A percentile compares a stretch with the other conserved stretches of the same genome.
These are phyloP conservation scores for Fusarium haematococcum DNA, from an alignment of 2,329 filamentous ascomycete genomes.

Conservation along the genomic window DNA sequence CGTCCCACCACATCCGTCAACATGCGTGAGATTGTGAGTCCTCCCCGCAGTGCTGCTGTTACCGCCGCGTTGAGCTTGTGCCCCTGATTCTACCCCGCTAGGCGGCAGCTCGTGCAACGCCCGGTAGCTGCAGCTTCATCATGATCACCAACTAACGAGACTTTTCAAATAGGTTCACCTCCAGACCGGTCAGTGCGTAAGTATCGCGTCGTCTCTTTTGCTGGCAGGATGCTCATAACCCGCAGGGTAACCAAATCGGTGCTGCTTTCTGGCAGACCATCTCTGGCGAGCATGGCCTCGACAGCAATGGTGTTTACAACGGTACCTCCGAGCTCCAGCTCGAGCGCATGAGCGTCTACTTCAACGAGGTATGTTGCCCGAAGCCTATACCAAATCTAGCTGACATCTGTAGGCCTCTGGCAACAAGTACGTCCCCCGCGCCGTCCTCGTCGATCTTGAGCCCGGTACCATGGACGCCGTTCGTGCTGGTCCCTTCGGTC, in stretches of 20 bases:
- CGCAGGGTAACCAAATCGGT: slow-evolving; percentile 99
- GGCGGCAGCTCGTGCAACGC: slow-evolving; percentile 31
- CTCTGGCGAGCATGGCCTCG: slow-evolving; percentile 94
- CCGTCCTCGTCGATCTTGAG: slow-evolving; percentile 99
- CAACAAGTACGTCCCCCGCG: slow-evolving; percentile 99
- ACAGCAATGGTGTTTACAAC: slow-evolving; percentile 98
- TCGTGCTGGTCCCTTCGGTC: slow-evolving; percentile 96
- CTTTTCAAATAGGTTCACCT: slow-evolving; percentile 87
- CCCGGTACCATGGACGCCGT: slow-evolving; percentile 99
- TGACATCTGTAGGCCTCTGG: slow-evolving; percentile 76
- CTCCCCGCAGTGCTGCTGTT: slow-evolving; percentile 18
- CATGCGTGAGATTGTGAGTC: slow-evolving; percentile 78
- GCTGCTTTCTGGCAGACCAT: slow-evolving; percentile 98
- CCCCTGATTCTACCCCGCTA: slow-evolving; percentile 56
- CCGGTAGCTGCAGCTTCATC: slow-evolving; percentile 29
- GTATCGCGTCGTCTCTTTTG: slow-evolving; percentile 46
- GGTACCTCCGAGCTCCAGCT: slow-evolving; percentile 98
- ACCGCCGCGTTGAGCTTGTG: slow-evolving; percentile 19
- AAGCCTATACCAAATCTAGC: not conserved
- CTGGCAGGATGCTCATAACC: slow-evolving; percentile 51
- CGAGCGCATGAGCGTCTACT: slow-evolving; percentile 99
- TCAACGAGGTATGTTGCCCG: slow-evolving; percentile 74
- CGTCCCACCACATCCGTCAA: slow-evolving; percentile 52
- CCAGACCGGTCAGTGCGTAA: slow-evolving; percentile 99
- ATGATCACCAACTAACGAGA: slow-evolving; percentile 65